Conservation (phyloP, 345 rosid genomes). For the Dipteronia sinensis region DNA sequence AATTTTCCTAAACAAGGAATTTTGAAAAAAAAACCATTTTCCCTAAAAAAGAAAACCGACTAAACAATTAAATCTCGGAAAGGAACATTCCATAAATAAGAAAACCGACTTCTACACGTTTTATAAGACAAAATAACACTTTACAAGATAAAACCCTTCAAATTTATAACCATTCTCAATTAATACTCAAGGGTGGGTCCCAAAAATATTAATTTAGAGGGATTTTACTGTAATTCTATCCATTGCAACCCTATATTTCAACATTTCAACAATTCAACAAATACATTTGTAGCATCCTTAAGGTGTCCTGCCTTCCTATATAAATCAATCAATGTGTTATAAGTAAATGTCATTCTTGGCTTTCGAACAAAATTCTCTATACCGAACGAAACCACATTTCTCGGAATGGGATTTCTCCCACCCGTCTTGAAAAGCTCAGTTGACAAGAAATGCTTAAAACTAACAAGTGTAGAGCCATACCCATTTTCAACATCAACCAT, state of each 20-base stretch:
- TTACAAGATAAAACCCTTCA: too few relatives aligned
- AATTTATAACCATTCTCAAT: too few relatives aligned
- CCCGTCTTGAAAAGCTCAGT: constrained; percentile 80
- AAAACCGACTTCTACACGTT: too few relatives aligned
- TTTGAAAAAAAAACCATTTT: too few relatives aligned
- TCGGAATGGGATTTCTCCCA: constrained; percentile 49
- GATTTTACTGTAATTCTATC: constrained; percentile 82
- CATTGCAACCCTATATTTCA: constrained; percentile 68
- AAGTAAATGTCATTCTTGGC: constrained; percentile 69
- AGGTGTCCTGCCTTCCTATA: constrained; percentile 90
- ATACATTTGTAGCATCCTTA: constrained; percentile 70
- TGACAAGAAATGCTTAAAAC: constrained; percentile 74
- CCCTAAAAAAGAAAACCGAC: too few relatives aligned
- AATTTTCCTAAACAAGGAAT: too few relatives aligned
- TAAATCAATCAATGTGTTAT: constrained; percentile 81
- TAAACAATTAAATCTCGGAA: too few relatives aligned
- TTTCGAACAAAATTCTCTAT: constrained; percentile 41
- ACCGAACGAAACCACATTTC: constrained; percentile 30
- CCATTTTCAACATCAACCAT: constrained; percentile 38
- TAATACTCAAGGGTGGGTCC: too few relatives aligned
- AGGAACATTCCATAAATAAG: too few relatives aligned
- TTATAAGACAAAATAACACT: too few relatives aligned
- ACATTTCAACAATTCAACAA: constrained; percentile 84
- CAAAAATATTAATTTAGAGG: too few relatives aligned
- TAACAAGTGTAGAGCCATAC: constrained; percentile 47